Conservation (phyloP, 140 eudicot genomes). For the Bidens hawaiensis region DNA sequence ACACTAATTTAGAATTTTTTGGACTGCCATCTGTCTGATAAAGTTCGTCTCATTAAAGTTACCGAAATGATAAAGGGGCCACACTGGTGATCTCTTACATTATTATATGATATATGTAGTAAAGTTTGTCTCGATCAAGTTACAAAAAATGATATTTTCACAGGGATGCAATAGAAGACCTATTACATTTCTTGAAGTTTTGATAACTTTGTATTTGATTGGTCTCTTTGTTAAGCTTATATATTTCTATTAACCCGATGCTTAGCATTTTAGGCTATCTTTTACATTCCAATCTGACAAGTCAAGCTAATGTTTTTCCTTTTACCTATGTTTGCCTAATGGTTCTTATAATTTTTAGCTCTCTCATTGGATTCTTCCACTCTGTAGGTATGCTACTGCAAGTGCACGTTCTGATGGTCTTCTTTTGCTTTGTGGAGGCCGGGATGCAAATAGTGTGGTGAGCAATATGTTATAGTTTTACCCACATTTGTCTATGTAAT, state of each 20-base stretch:
- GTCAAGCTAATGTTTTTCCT: slow-evolving; percentile 1
- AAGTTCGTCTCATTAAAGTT: not conserved
- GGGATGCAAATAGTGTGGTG: slow-evolving; percentile 99
- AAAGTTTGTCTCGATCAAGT: not conserved
- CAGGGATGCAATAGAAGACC: not conserved
- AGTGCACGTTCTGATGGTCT: slow-evolving; percentile 99
- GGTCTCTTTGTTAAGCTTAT: slow-evolving; percentile 11
- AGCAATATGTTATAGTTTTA: slow-evolving; percentile 21
- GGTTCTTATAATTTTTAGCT: not conserved
- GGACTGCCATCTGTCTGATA: not conserved
- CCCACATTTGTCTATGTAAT: not conserved
- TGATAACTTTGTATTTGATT: not conserved
- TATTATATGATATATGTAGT: not conserved
- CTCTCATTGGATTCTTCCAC: slow-evolving; percentile 4
- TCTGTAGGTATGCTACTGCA: slow-evolving; percentile 96
- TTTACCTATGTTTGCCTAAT: not conserved
- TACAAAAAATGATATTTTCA: not conserved
- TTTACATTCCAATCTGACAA: not conserved
- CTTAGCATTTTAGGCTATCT: slow-evolving; percentile 13
- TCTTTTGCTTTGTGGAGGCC: slow-evolving; percentile 98
- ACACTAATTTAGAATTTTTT: not conserved
- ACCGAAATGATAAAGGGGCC: not conserved
- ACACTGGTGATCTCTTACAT: not conserved
- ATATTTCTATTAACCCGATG: slow-evolving; percentile 10
- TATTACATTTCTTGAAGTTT: not conserved